phyloP scores from a whole-genome alignment of 164 flowering plant species.

The Macadamia integrifolia region DNA sequence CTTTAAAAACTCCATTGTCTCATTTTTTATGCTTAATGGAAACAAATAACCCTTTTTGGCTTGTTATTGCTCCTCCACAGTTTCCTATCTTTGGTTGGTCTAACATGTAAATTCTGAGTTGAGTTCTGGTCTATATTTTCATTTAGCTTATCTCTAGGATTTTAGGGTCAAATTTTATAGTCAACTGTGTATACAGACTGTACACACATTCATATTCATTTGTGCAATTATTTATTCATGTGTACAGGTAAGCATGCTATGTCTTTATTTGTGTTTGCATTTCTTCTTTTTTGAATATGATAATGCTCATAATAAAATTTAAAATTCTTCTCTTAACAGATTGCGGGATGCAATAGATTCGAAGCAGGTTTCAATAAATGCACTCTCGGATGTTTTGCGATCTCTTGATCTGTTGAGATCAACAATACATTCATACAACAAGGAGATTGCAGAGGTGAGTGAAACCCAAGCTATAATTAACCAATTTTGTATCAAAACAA shows the following conservation, averaged over 20 bases:
- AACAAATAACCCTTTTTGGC: too few species aligned
- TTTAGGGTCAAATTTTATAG: too few species aligned
- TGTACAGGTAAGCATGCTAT: too few species aligned
- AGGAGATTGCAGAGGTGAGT: constrained; percentile 65
- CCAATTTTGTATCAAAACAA: not conserved
- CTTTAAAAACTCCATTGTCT: not conserved
- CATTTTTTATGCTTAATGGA: not conserved
- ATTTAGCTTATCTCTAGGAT: too few species aligned
- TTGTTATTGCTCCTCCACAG: too few species aligned
- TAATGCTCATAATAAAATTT: not conserved
- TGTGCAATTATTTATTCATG: too few species aligned
- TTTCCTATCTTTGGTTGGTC: too few species aligned
- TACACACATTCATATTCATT: too few species aligned
- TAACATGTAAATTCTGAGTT: too few species aligned
- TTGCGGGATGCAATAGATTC: constrained; percentile 40
- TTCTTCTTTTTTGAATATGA: not conserved
- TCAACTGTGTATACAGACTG: too few species aligned
- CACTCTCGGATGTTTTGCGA: constrained; percentile 38
- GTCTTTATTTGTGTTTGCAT: not conserved
- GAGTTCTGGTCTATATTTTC: too few species aligned
- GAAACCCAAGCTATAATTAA: constrained; percentile 4
- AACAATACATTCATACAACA: constrained; percentile 59
- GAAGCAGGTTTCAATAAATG: constrained; percentile 21
- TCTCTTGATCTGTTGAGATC: constrained; percentile 42
- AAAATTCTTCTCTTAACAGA: constrained; percentile 25